Evolutionary conservation across 2,329 filamentous ascomycete genomes (phyloP), one percentile per base, ranked within the genome.

Genomic region (Colletotrichum truncatum): DNA sequence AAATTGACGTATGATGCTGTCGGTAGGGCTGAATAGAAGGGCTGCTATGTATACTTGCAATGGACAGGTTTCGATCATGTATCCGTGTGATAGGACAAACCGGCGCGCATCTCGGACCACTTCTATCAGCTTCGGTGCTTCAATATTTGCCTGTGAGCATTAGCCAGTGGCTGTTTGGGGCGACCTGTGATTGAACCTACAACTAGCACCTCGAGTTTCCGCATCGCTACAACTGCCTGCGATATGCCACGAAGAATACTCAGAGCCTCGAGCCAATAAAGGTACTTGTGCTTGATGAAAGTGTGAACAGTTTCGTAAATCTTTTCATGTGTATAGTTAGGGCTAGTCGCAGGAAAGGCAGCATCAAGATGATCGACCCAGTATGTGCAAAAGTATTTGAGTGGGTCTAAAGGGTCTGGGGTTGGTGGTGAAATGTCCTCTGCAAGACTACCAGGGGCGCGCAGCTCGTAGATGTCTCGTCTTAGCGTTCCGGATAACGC

Each of bases 231-330:
- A 4, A 75, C 52, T 2, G 69, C 76, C 58, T 69, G 46, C 6
- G 68, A 66, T 6, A 75, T 67, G 36, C 69, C 64, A 9, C 55
- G 46, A 12, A 78, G 64, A 4, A 81, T 72, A 46, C 78, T 77
- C 3, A 83, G 72, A 30, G 77, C 75, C 60, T 84, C 80, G 3
- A 84, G 70, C 80, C 79, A 84, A 54, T 82, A 73, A 1, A 84
- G 73, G 48, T 75, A 73, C 14, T 78, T 73, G 12, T 70, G 56
- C 60, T 71, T 52, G 6, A 82, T 60, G 63, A 83, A 82, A 3
- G 26, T 14, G 55, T 74, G 56, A 4, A 75, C 65, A 16, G 49
- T 76, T 72, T 57, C 67, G 68, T 59, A 73, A 71, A 65, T 43
- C 38, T 25, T 54, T 52, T 48, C 52, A 30, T 12, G 25, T n/a